Evolutionary conservation across 495 filamentous ascomycete species (phyloP), one percentile per base, ranked within the genome.

Genomic region (Annulohypoxylon stygium): DNA sequence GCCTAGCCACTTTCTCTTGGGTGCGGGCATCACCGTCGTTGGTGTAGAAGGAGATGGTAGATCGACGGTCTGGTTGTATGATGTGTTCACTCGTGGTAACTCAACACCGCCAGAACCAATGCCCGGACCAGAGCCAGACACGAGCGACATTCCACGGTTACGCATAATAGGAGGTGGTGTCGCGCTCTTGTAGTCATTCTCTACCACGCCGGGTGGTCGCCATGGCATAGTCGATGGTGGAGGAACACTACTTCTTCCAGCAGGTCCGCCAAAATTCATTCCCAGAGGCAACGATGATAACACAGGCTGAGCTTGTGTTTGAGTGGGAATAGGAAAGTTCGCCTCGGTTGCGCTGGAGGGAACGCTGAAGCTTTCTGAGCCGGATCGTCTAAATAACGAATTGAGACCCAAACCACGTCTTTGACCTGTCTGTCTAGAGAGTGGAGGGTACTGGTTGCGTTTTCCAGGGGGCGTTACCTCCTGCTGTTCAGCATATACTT

Each of bases 111-210:
- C 75, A 9, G 76, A 65, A 33, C 73, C 20, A 23, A 23, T 23
- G 20, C 20, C 20, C 20, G 20, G 20, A 23, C 20, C 67, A 2
- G 75, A 41, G 2, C 37, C 39, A 14, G 39, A 75, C 3, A 64
- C 55, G 6, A 75, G 66, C 7, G 57, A 61, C 9, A 59, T 64
- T 5, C 61, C 74, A 30, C 79, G 83, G 54, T 75, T 84, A 11
- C 83, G 79, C 66, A 80, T 58, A 53, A 86, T 86, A 0, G 84
- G 84, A 3, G 84, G 83, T 26, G 84, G 84, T 9, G 84, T 85
- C 12, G 83, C 82, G 9, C 83, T 80, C 3, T 75, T 68, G 3
- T 76, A 55, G 20, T 75, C 63, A 12, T 82, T 80, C 4, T 79
- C 82, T 3, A 67, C 61, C 5, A 74, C 45, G 0, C 63, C 71